Evolutionary conservation across 2,329 filamentous ascomycete species (phyloP).

Genomic region (Chrysoporthe puriensis): DNA sequence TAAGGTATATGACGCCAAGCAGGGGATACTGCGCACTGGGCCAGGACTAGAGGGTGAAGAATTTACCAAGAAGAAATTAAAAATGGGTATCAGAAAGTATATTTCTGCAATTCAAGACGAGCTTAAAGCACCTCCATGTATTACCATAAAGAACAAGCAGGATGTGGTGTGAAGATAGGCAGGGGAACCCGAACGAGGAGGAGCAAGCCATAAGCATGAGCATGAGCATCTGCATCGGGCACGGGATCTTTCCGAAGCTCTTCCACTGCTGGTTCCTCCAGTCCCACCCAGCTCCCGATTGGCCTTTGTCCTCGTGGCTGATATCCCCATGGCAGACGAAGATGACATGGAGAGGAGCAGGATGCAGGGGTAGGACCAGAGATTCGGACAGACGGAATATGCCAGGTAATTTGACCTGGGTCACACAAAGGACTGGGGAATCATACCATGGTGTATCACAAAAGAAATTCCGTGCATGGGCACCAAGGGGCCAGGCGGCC

Average conservation of each 20-base stretch:
- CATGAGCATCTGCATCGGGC: neutral
- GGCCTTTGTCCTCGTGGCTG: no score
- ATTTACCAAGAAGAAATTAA: neutral
- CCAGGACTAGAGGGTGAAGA: neutral
- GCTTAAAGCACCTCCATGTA: neutral
- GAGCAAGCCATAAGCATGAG: neutral
- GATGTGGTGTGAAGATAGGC: neutral
- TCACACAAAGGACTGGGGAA: constrained; percentile 10
- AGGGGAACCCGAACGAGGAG: neutral
- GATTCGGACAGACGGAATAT: neutral
- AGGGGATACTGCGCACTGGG: neutral
- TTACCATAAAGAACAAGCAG: neutral
- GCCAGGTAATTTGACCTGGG: neutral
- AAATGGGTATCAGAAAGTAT: neutral
- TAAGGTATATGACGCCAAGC: neutral
- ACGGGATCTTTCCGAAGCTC: neutral
- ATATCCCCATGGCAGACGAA: neutral
- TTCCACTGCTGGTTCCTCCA: no score
- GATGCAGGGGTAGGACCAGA: neutral
- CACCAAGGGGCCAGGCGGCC: neutral
- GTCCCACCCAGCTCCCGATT: no score
- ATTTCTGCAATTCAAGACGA: neutral
- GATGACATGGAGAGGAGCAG: neutral
- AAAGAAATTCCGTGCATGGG: constrained; percentile 3
- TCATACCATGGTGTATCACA: neutral